Evolutionary conservation across 805 yeast genomes (phyloP), one percentile per base, ranked within the genome.

Genomic region (Metschnikowia lochheadii): DNA sequence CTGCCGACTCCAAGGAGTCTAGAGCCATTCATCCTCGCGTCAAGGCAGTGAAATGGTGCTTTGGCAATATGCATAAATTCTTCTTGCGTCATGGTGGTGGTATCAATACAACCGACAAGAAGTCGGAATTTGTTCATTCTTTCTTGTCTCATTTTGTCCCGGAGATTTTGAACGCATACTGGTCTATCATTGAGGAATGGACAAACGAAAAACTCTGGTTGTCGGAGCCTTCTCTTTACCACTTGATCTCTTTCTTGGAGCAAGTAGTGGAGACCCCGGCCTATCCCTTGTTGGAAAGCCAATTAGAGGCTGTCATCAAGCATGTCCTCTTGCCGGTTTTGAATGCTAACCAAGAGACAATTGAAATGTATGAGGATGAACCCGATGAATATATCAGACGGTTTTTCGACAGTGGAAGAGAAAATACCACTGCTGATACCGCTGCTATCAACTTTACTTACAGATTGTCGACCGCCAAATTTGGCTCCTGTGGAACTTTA

Each of bases 391-490:
- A 74, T 52, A 65, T 72, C 50, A 64, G 78, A 60, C 60, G 77
- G 49, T 74, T 63, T 50, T 73, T 73, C 51, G 77, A 74, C 64
- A 69, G 82, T 40, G 74, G 72, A 56, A 67, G 77, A 50, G 82
- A 77, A 49, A 66, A 68, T 32, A 75, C 72, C 36, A 76, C 77
- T 32, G 70, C 82, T 4, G 82, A 78, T 54, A 71, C 74, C 34
- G 82, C 82, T 1, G 72, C 81, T 6, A 70, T 73, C 46, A 76
- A 76, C 60, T 78, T 79, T 51, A 56, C 76, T 34, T 75, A 63
- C 60, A 58, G 73, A 36, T 61, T 77, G 52, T 60, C 71, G 6
- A 56, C 67, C 21, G 67, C 66, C 40, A 67, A 68, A 54, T 71
- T 72, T 53, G 75, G 78, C 61, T 81, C 63, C 14, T 63, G 70